Percentiles rank a stretch among this genome's conserved stretches.
Conservation (phyloP, 768 basidiomycete genomes). For the Trametes gibbosa region DNA sequence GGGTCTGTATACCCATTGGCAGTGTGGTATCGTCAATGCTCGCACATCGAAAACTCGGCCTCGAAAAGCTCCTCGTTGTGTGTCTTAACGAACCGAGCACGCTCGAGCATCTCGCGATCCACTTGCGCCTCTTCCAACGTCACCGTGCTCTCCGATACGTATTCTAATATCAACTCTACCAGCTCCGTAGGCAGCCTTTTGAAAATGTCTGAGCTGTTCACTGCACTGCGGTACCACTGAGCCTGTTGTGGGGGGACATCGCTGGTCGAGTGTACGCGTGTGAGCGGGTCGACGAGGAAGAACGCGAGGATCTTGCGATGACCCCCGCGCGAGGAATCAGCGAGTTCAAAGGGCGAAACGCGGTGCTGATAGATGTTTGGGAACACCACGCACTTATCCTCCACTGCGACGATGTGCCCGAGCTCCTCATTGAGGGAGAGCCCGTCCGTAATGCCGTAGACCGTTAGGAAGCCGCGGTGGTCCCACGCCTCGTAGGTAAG, state of each 20-base stretch:
- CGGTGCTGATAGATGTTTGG: conserved; percentile 39
- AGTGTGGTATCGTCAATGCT: conserved; percentile 4
- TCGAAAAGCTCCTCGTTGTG: conserved; percentile 12
- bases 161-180: conserved; percentile 13
- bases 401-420: conserved; percentile 29
- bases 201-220: neutral
- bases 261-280: conserved; percentile 30
- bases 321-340: conserved; percentile 33
- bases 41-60: conserved; percentile 20
- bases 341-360: conserved; percentile 35
- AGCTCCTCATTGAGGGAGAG: conserved; percentile 22
- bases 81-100: conserved; percentile 11
- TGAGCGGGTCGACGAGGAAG: conserved; percentile 38
- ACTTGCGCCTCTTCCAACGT: conserved; percentile 11
- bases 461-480: neutral
- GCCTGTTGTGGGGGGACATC: conserved; percentile 33
- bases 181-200: conserved; percentile 22
- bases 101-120: conserved; percentile 20
- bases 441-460: neutral
- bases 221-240: conserved; percentile 23
- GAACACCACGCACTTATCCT: conserved; percentile 33
- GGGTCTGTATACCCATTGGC: neutral
- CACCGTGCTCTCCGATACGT: conserved; percentile 11
- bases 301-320: conserved; percentile 39
- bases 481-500: conserved; percentile 1